Evolutionary conservation across 352 stramenopile genomes (phyloP).

Genomic region (Globisporangium canariense): DNA sequence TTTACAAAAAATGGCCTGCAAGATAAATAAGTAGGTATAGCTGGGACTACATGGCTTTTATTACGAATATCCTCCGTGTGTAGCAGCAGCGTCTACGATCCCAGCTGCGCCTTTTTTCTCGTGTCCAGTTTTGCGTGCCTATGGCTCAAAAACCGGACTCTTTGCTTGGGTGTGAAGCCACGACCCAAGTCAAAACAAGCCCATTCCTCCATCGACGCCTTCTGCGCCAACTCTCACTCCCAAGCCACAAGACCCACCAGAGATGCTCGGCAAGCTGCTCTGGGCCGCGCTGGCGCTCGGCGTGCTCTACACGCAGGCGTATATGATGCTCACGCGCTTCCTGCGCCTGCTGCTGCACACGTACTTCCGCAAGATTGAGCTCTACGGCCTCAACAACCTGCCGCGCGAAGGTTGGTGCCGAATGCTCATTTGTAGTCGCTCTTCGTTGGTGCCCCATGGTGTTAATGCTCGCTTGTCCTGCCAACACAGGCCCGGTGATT

Average conservation of each 20-base stretch:
- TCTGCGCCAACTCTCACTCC: neutral
- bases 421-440: too few relatives aligned
- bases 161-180: neutral
- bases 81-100: neutral
- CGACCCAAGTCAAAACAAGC: neutral
- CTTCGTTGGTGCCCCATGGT: too few relatives aligned
- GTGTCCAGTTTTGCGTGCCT: neutral
- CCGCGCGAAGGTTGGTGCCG: conserved; percentile 41
- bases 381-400: conserved; percentile 79
- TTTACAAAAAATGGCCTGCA: too few relatives aligned
- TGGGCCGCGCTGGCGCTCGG: conserved; percentile 45
- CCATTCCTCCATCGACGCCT: conserved; percentile 4
- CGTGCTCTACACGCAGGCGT: conserved; percentile 51
- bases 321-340: conserved; percentile 63
- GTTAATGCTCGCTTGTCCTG: neutral
- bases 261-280: conserved; percentile 27
- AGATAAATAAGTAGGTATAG: too few relatives aligned
- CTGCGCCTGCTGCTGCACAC: conserved; percentile 61
- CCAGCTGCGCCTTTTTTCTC: conserved; percentile 8
- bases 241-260: neutral
- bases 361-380: conserved; percentile 78
- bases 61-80: neutral
- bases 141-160: neutral
- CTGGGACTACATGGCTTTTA: too few relatives aligned
- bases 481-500: conserved; percentile 54